Conservation (phyloP, 345 rosid species). For the Populus euphratica region DNA sequence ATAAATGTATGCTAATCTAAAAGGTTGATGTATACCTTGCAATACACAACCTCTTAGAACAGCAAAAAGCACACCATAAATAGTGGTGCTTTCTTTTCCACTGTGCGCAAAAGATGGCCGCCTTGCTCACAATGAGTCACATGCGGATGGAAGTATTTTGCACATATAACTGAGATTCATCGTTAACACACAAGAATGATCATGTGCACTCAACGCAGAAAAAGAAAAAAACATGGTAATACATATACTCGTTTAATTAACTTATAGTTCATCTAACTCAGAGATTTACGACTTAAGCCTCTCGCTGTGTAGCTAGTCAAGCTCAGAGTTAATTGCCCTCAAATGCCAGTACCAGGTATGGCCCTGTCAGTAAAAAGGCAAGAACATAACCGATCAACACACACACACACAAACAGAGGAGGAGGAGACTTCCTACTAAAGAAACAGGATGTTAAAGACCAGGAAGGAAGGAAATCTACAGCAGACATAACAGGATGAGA, state of each 20-base stretch:
- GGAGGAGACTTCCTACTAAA: not conserved
- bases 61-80: not conserved
- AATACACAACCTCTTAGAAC: not conserved
- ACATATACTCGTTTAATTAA: too few relatives aligned
- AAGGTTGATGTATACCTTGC: not conserved
- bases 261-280: too few relatives aligned
- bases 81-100: not conserved
- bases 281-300: too few relatives aligned
- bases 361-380: not conserved
- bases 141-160: conserved; percentile 56
- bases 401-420: not conserved
- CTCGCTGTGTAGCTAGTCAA: too few relatives aligned
- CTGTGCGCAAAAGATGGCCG: conserved; percentile 52
- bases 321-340: not conserved
- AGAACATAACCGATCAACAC: not conserved
- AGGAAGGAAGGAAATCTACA: not conserved
- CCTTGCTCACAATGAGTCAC: conserved; percentile 32
- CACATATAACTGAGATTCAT: conserved; percentile 13
- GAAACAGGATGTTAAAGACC: not conserved
- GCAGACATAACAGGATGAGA: not conserved
- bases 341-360: not conserved
- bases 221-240: too few relatives aligned
- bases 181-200: not conserved
- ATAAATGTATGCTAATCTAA: conserved; percentile 1
- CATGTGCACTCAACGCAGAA: too few relatives aligned